These are phyloP conservation scores for Syzygium aromaticum DNA, from an alignment of 345 rosid species.

Conservation along the genomic window DNA sequence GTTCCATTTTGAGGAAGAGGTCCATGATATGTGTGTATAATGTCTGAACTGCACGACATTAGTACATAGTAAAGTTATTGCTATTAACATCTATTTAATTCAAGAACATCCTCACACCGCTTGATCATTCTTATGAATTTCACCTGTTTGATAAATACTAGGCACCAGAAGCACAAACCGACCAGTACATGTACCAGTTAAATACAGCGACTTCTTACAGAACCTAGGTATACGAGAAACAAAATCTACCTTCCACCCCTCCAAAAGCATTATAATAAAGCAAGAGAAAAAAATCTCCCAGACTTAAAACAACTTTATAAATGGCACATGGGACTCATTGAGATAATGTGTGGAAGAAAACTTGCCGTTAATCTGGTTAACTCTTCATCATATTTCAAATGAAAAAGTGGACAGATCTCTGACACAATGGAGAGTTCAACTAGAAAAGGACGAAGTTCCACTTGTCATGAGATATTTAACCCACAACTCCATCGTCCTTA, in stretches of 20 bases:
- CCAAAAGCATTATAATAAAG: not conserved
- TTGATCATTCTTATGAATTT: no score
- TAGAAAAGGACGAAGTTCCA: not conserved
- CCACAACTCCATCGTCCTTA: not conserved
- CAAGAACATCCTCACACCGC: not conserved
- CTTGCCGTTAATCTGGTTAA: accelerated
- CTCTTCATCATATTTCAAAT: not conserved
- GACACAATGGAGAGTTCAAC: not conserved
- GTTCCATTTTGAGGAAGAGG: not conserved
- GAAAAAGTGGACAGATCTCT: not conserved
- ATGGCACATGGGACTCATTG: not conserved
- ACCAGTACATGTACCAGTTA: not conserved
- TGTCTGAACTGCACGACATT: not conserved
- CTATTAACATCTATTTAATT: not conserved
- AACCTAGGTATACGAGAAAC: not conserved
- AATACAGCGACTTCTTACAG: not conserved
- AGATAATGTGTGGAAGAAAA: not conserved
- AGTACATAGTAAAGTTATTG: not conserved
- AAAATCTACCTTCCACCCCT: not conserved
- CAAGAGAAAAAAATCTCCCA: not conserved
- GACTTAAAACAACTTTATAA: not conserved
- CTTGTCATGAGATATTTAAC: not conserved
- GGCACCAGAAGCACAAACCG: not conserved
- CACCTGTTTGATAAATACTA: not conserved
- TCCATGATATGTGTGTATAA: not conserved